Evolutionary conservation across 768 basidiomycete species (phyloP), one percentile per base, ranked within the genome.

Genomic region (Lactarius deliciosus): DNA sequence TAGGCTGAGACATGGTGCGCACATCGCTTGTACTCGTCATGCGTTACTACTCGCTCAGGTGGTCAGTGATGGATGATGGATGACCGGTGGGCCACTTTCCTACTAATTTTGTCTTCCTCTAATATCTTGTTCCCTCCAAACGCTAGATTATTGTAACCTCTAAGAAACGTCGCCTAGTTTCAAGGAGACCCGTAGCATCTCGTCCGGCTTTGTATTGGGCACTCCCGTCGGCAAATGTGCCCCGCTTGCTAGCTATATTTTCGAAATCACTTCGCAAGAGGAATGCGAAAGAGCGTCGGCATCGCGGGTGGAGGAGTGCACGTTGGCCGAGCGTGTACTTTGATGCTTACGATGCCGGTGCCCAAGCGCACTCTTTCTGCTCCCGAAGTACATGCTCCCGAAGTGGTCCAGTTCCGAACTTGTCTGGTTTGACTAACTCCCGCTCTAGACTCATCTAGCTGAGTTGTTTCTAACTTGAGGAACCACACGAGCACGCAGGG

Each of bases 261-360:
- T 40, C 13, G 10, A 47, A 9, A 47, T 5, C 47, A 16, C 40
- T 5, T 22, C 18, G 25, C 15, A 40, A 40, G 15, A 40, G 16
- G 9, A 55, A 55, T 18, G 54, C 22, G 20, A 38, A 38, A 36
- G 57, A 13, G 57, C n/a, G 10, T 38, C 36, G 36, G 38, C 6
- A 36, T n/a, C 36, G 57, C 57, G 11, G 20, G 34, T 36, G 57
- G 40, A 58, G 57, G 57, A 6, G 22, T 16, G 22, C 57, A 58
- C 59, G 47, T 61, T 61, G 60, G 60, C 60, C 60, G 60, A 61
- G 60, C 60, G 60, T 61, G 45, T 18, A 32, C 16, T 25, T 25
- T 58, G 57, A 58, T 38, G 36, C 16, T 22, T 16, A 16, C 57
- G 57, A 16, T 40, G 10, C 47, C 11, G 61, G 28, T 38, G 16